Conservation (phyloP, 1,284 basidiomycete genomes). For the Pseudozyma tsukubaensis region DNA sequence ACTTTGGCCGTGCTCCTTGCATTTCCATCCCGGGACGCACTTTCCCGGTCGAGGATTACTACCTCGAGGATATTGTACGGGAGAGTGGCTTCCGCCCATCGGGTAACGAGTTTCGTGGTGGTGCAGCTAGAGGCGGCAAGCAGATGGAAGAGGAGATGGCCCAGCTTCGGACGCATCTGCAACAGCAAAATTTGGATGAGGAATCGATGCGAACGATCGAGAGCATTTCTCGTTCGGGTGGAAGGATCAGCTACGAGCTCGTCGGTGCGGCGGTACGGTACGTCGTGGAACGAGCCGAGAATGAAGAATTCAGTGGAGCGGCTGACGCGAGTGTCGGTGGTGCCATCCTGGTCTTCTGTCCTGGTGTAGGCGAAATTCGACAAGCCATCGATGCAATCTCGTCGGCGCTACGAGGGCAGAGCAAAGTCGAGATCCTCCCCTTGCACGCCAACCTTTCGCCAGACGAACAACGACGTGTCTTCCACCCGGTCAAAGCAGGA, state of each 20-base stretch:
- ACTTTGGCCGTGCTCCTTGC: conserved; percentile 76
- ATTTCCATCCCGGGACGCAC: conserved; percentile 81
- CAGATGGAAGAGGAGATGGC: conserved; percentile 68
- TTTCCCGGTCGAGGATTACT: conserved; percentile 64
- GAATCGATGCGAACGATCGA: conserved; percentile 75
- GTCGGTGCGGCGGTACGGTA: conserved; percentile 77
- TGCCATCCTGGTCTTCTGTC: conserved; percentile 83
- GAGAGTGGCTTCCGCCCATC: conserved; percentile 65
- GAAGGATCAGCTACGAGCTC: conserved; percentile 82
- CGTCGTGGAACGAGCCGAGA: conserved; percentile 74
- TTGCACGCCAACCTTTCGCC: conserved; percentile 89
- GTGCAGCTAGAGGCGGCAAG: conserved; percentile 35
- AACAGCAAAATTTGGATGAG: conserved; percentile 74
- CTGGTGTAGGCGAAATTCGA: conserved; percentile 73
- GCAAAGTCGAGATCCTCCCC: conserved; percentile 77
- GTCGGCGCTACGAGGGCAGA: conserved; percentile 65
- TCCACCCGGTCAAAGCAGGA: conserved; percentile 72
- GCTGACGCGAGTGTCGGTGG: conserved; percentile 67
- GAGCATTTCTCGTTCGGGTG: conserved; percentile 74
- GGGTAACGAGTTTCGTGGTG: conserved; percentile 52
- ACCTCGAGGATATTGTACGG: conserved; percentile 63
- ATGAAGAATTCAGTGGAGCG: conserved; percentile 71
- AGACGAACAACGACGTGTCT: conserved; percentile 85
- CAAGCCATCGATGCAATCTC: conserved; percentile 81
- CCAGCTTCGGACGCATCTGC: conserved; percentile 73